Evolutionary conservation across 768 basidiomycete genomes (phyloP), one percentile per base, ranked within the genome.

Genomic region (Pulveroboletus sp.): DNA sequence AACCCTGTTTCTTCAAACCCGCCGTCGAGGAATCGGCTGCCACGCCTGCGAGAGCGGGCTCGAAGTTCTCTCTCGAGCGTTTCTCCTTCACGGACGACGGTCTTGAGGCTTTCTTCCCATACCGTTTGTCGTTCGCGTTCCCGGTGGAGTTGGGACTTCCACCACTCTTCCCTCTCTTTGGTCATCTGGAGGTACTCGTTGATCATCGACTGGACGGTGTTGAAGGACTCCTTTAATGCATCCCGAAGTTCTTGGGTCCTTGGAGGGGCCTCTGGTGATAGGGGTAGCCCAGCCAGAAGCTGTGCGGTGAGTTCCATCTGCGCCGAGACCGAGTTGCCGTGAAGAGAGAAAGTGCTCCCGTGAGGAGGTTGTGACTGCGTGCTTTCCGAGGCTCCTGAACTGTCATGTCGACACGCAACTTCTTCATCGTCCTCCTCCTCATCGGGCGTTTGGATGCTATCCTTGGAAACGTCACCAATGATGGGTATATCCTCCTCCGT

Each of bases 61-160:
- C 81, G 76, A 48, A 98, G 73, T 67, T 95, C 91, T 49, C 71
- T 71, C 71, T 98, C 94, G 19, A 94, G 76, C 10, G 74, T 76
- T 60, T 91, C 90, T 14, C 93, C 92, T 64, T 95, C 90, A 48
- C 78, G 76, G 1, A 93, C 93, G 8, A 94, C 92, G 2, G 82
- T 80, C 47, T 85, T 82, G 61, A 97, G 67, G 64, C 89, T 94
- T 69, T 92, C 86, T 68, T 95, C 93, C 94, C 94, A 97, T 23
- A 93, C 73, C 11, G 63, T 71, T 60, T 83, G 82, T 22, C 83
- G 73, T 56, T 77, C 73, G 41, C 76, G 73, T 62, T 92, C 88
- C 22, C 79, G 77, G 54, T 77, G 77, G 10, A 93, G 71, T 57
- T 82, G 78, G 26, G 74, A 69, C 48, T 75, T 76, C 73, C 82